Evolutionary conservation across 305 asterid genomes (phyloP), one percentile per base, ranked within the genome.

Genomic region (Fraxinus xanthoxyloides): DNA sequence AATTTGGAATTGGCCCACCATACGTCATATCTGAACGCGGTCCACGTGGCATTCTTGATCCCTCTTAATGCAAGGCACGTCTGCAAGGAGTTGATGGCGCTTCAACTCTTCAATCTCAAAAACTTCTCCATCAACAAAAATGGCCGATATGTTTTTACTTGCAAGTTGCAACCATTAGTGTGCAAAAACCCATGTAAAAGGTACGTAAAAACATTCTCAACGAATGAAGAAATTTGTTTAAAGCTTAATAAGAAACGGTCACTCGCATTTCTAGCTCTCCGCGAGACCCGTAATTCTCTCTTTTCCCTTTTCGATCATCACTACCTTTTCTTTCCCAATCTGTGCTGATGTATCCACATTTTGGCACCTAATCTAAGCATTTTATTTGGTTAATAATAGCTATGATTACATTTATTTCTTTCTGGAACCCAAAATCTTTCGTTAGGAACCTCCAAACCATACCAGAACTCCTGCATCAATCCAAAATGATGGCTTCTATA

Each of bases 391-490:
- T 48, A 26, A n/a, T 34, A 80, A 46, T 77, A 24, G 17, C 76
- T 48, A 61, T 79, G 73, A 38, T 67, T 82, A 75, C 82, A 79
- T 79, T 88, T 87, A 80, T 82, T 77, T 35, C 40, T 85, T 90
- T 81, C 81, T 86, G 89, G 90, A 88, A 85, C 83, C 90, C 87
- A 88, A 80, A 85, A 86, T 89, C 90, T 85, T 83, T 85, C 88
- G 78, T 85, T 87, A 86, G 91, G 87, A 82, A 77, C 89, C 87
- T 83, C 85, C 88, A 83, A 84, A 72, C 93, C 90, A 89, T 85
- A 85, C 94, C 94, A 91, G 94, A 88, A 87, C 86, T 90, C 91
- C 79, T 89, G 91, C 95, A 90, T 88, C 87, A 83, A 82, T 85
- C 77, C 85, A 87, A 79, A 72, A 82, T 84, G 89, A 90, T 91